Percentiles rank a stretch among this genome's conserved stretches.
Conservation (phyloP, 2,329 filamentous ascomycete species). For the Ramichloridium luteum region DNA sequence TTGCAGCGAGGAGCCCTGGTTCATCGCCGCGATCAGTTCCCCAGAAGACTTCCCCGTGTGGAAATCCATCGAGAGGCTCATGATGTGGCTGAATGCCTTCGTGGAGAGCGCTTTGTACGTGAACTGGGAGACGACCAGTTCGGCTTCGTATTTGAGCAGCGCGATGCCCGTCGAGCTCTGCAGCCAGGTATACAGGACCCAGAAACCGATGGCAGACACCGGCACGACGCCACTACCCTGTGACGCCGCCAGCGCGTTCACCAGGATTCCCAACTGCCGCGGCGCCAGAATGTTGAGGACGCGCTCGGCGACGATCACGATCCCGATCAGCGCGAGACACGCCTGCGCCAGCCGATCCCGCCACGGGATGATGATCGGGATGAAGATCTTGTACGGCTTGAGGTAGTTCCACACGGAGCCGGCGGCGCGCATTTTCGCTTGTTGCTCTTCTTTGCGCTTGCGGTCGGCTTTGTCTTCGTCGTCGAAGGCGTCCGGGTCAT, state of each 20-base stretch:
- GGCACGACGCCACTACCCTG: slow-evolving; percentile 37
- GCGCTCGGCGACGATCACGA: slow-evolving; percentile 59
- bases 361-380: slow-evolving; percentile 69
- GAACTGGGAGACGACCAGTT: slow-evolving; percentile 44
- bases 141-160: slow-evolving; percentile 40
- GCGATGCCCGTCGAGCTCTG: slow-evolving; percentile 41
- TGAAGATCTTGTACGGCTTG: slow-evolving; percentile 60
- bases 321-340: slow-evolving; percentile 51
- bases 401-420: slow-evolving; percentile 68
- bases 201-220: slow-evolving; percentile 42
- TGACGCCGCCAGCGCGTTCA: slow-evolving; percentile 50
- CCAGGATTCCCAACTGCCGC: slow-evolving; percentile 68
- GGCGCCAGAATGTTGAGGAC: slow-evolving; percentile 65
- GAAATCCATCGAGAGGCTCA: slow-evolving; percentile 59
- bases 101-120: slow-evolving; percentile 47
- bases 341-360: slow-evolving; percentile 54
- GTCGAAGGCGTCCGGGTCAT: slow-evolving; percentile 27
- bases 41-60: slow-evolving; percentile 54
- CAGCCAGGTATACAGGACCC: slow-evolving; percentile 38
- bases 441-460: slow-evolving; percentile 40
- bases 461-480: slow-evolving; percentile 44
- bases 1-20: slow-evolving; percentile 49
- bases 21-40: slow-evolving; percentile 52
- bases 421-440: slow-evolving; percentile 57
- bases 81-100: slow-evolving; percentile 53